Evolutionary conservation across 1,284 basidiomycete genomes (phyloP).

Genomic region (Cryptococcus sp.): DNA sequence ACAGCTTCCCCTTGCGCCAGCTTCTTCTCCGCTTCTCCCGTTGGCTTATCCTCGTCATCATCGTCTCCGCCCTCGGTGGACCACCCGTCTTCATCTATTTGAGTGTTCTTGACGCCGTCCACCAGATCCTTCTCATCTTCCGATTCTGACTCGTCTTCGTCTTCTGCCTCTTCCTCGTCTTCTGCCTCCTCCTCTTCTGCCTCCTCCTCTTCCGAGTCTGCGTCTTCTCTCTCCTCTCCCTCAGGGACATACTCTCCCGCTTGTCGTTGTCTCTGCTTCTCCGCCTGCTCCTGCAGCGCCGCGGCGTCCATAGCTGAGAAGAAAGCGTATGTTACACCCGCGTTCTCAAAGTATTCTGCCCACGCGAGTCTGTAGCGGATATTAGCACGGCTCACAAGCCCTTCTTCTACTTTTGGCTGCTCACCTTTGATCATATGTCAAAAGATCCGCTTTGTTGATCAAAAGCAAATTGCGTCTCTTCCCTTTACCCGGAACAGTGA

Average conservation of each 20-base stretch:
- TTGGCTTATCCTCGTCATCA: constrained; percentile 53
- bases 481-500: constrained; percentile 66
- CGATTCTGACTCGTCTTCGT: constrained; percentile 39
- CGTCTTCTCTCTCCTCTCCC: constrained; percentile 29
- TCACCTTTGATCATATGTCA: constrained; percentile 83
- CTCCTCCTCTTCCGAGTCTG: constrained; percentile 30
- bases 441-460: constrained; percentile 94
- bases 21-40: constrained; percentile 27
- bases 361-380: constrained; percentile 62
- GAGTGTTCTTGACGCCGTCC: constrained; percentile 27
- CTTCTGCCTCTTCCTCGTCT: constrained; percentile 33
- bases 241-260: constrained; percentile 48
- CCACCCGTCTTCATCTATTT: constrained; percentile 59
- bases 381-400: neutral
- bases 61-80: constrained; percentile 53
- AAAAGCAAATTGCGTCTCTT: constrained; percentile 75
- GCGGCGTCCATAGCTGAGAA: constrained; percentile 92
- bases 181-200: constrained; percentile 12
- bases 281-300: constrained; percentile 73
- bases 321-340: constrained; percentile 84
- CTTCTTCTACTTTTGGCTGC: constrained; percentile 20
- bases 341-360: constrained; percentile 90
- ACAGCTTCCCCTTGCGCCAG: constrained; percentile 47
- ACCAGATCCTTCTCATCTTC: constrained; percentile 38
- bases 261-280: constrained; percentile 51